Percentiles rank a stretch among this genome's conserved stretches.
phyloP scores from a whole-genome alignment of 108 stramenopile genomes.

The Nitzschia sp. region DNA sequence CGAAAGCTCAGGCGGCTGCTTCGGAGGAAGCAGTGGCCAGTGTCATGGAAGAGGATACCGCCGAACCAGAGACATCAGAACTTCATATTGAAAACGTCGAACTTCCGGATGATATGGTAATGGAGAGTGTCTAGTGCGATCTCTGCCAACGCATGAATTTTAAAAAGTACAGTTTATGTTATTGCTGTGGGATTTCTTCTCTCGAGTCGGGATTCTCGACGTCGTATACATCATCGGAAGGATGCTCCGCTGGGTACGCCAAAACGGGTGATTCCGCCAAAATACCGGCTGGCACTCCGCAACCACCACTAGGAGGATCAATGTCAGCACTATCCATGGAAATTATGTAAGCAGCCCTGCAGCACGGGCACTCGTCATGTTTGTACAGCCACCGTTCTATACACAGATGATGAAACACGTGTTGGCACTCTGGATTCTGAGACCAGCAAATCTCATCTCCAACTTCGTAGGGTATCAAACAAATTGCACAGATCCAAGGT shows the following conservation, averaged over 20 bases:
- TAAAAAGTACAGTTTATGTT: no score
- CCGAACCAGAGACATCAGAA: neutral
- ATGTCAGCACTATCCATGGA: no score
- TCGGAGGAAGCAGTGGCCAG: neutral
- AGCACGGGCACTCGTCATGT: slow-evolving; percentile 47
- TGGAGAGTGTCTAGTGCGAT: neutral
- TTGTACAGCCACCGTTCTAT: slow-evolving; percentile 45
- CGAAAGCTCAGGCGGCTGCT: neutral
- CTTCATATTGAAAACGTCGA: slow-evolving; percentile 1
- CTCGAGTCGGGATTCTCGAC: no score
- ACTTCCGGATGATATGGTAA: neutral
- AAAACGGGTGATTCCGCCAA: no score
- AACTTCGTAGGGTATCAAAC: slow-evolving; percentile 36
- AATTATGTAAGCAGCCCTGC: slow-evolving; percentile 11
- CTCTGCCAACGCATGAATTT: no score
- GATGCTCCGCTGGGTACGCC: no score
- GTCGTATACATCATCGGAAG: no score
- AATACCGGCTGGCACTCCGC: no score
- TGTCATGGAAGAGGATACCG: neutral
- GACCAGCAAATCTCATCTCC: slow-evolving; percentile 43
- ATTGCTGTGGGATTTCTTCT: no score
- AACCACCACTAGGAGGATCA: no score
- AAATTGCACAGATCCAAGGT: slow-evolving; percentile 39
- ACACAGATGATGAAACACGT: slow-evolving; percentile 52
- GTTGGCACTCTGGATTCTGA: slow-evolving; percentile 33